Evolutionary conservation across 768 basidiomycete species (phyloP).

Genomic region (Psilocybe tampanensis): DNA sequence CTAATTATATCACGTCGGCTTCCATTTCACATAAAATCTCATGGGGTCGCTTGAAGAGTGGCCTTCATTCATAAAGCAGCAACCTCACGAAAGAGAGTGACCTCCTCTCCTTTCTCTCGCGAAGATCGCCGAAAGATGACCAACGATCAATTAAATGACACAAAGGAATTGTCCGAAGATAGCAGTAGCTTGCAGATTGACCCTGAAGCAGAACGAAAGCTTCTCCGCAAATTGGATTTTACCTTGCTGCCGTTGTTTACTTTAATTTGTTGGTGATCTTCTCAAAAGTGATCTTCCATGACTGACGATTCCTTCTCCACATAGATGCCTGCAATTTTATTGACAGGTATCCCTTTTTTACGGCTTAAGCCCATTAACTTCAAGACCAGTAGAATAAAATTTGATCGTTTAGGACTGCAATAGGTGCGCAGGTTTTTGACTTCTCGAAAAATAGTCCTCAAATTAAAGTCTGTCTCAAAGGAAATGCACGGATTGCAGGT

Average conservation of each 20-base stretch:
- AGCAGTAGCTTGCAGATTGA: slow-evolving; percentile 24
- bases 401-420: slow-evolving; percentile 16
- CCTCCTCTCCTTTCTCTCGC: not conserved
- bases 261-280: slow-evolving; percentile 35
- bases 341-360: slow-evolving; percentile 28
- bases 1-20: not conserved
- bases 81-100: not conserved
- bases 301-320: not conserved
- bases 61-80: not conserved
- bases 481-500: slow-evolving; percentile 28
- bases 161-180: slow-evolving; percentile 6
- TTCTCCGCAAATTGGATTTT: slow-evolving; percentile 37
- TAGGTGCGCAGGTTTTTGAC: slow-evolving; percentile 17
- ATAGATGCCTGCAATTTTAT: slow-evolving; percentile 42
- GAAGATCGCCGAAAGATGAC: not conserved
- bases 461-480: not conserved
- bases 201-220: slow-evolving; percentile 32
- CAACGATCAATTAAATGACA: not conserved
- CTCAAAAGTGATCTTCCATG: not conserved
- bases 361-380: not conserved
- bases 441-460: too few relatives aligned
- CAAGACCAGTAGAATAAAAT: not conserved
- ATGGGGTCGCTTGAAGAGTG: not conserved
- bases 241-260: slow-evolving; percentile 40
- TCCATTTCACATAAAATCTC: not conserved